These are phyloP conservation scores for Helenozyma baotianmanensis DNA, from an alignment of 805 yeast species.

Conservation along the genomic window DNA sequence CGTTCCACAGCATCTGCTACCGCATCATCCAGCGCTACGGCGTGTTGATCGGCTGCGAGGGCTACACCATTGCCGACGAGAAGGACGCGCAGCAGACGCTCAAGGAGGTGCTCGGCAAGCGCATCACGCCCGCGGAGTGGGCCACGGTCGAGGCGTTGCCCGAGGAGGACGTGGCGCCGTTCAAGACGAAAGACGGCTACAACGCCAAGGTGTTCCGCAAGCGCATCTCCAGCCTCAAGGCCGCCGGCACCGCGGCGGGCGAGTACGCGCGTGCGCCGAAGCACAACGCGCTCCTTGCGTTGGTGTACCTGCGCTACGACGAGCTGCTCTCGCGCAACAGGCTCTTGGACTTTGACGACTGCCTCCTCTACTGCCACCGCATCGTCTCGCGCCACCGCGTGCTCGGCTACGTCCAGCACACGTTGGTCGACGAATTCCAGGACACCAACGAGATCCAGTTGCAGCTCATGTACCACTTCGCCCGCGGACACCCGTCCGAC, in stretches of 20 bases:
- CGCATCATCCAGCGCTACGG: slow-evolving; percentile 57
- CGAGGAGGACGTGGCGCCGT: slow-evolving; percentile 11
- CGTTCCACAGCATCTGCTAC: slow-evolving; percentile 83
- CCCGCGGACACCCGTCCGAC: slow-evolving; percentile 31
- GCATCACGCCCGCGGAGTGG: slow-evolving; percentile 17
- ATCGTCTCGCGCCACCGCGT: slow-evolving; percentile 47
- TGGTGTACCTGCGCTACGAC: slow-evolving; percentile 53
- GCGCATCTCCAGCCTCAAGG: slow-evolving; percentile 54
- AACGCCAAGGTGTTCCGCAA: slow-evolving; percentile 38
- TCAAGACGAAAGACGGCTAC: slow-evolving; percentile 21
- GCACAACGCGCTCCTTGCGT: slow-evolving; percentile 15
- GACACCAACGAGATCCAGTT: slow-evolving; percentile 82
- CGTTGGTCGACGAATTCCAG: slow-evolving; percentile 90
- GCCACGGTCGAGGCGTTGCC: slow-evolving; percentile 10
- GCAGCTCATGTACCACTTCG: slow-evolving; percentile 52
- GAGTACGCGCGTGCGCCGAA: slow-evolving; percentile 24
- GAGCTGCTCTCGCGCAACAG: slow-evolving; percentile 35
- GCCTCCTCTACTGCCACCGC: slow-evolving; percentile 52
- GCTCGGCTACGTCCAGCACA: slow-evolving; percentile 54
- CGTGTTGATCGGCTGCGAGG: slow-evolving; percentile 36
- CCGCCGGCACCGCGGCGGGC: slow-evolving; percentile 45
- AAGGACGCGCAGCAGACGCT: slow-evolving; percentile 51
- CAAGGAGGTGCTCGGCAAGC: slow-evolving; percentile 33
- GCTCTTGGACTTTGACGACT: slow-evolving; percentile 79
- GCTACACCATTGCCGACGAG: slow-evolving; percentile 59